Evolutionary conservation across 306 rosid genomes (phyloP).

Genomic region (Oxytropis ochrocephala): DNA sequence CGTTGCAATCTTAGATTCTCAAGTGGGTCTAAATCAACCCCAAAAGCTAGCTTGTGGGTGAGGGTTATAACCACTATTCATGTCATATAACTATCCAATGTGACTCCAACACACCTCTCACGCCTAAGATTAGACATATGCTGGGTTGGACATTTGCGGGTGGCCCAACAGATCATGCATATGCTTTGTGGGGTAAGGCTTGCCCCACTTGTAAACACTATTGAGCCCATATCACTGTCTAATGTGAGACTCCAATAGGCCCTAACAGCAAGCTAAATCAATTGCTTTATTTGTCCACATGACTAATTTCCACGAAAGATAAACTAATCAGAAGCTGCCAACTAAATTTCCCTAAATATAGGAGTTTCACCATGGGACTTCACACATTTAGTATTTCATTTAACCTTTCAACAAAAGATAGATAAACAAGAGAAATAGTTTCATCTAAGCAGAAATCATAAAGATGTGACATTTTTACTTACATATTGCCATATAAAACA

Average conservation of each 20-base stretch:
- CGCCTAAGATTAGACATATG: too few species aligned
- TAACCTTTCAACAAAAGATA: constrained; percentile 10
- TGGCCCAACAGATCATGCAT: too few species aligned
- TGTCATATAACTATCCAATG: too few species aligned
- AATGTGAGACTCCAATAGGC: background rate
- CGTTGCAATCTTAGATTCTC: too few species aligned
- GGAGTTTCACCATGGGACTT: constrained; percentile 4
- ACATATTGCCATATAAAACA: background rate
- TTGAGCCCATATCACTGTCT: too few species aligned
- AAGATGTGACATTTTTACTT: background rate
- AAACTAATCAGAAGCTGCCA: background rate
- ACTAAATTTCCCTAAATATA: background rate
- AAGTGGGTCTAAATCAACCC: too few species aligned
- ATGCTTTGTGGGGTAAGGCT: too few species aligned
- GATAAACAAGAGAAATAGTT: background rate
- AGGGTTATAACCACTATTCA: too few species aligned
- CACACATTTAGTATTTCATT: constrained; percentile 1
- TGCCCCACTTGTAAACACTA: too few species aligned
- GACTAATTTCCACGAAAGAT: constrained; percentile 4
- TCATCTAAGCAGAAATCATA: background rate
- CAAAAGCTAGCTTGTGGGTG: too few species aligned
- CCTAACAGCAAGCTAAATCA: constrained; percentile 7
- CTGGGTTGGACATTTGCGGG: too few species aligned
- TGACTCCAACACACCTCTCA: too few species aligned
- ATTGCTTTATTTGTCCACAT: background rate